Evolutionary conservation across 2,329 filamentous ascomycete genomes (phyloP), one percentile per base, ranked within the genome.

Genomic region (Cladorrhinum sp.): DNA sequence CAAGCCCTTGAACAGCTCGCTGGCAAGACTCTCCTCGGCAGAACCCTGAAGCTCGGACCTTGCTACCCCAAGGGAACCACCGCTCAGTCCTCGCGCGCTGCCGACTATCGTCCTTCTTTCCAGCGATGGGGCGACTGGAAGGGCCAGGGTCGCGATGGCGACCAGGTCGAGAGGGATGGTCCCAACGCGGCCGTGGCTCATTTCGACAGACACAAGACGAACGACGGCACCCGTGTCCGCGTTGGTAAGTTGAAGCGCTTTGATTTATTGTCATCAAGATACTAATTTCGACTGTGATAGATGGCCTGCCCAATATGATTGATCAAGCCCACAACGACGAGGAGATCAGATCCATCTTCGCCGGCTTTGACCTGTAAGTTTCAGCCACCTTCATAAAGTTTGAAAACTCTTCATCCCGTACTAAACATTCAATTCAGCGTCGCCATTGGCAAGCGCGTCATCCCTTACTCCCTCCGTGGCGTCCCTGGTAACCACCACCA

Each of bases 21-120:
- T 59, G 82, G 81, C 18, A 77, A 76, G 20, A 74, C 78, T 12
- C 75, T 91, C 30, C 78, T 83, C 14, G 83, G 83, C 24, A 81
- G 88, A 7, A 76, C 80, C 0, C 73, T 91, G 57, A 88, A 85
- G 71, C 82, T 90, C 65, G 86, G 86, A 39, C 86, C 85, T 1
- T 87, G 86, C 65, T 78, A 86, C 62, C 82, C 83, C n/a, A 86
- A 83, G 72, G 69, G 61, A 8, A 23, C 55, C 8, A 23, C 55
- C 6, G 54, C 39, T 4, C 56, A 60, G 52, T 46, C 61, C 16
- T 57, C 59, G 69, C 60, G 63, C 65, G 55, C 65, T 33, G 55
- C 56, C 57, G 65, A 67, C 2, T 60, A 72, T 23, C 67, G 63
- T 16, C 64, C 69, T 1, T 65, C 68, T 16, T 75, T 75, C 61